Evolutionary conservation across 1,284 basidiomycete species (phyloP).

Genomic region (Puccinia polysora): DNA sequence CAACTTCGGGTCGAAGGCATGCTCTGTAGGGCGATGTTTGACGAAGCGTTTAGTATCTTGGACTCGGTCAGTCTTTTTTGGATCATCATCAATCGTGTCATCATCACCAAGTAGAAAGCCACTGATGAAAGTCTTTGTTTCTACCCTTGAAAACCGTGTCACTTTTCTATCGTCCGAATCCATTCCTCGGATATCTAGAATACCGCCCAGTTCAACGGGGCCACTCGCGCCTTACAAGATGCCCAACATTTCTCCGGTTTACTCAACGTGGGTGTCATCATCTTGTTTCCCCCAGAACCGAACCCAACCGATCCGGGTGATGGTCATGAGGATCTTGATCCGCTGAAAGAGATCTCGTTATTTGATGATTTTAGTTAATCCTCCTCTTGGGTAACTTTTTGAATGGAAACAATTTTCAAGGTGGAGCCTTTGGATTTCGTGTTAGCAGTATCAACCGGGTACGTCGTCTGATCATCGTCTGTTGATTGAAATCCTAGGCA

Average conservation of each 20-base stretch:
- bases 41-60: slow-evolving; percentile 68
- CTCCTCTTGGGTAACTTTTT: slow-evolving; percentile 95
- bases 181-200: slow-evolving; percentile 57
- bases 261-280: slow-evolving; percentile 62
- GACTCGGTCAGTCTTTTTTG: slow-evolving; percentile 54
- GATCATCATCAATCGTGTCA: too few relatives aligned
- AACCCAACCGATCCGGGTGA: not conserved
- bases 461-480: slow-evolving; percentile 42
- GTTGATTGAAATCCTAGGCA: not conserved
- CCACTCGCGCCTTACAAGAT: slow-evolving; percentile 68
- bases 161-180: not conserved
- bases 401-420: slow-evolving; percentile 93
- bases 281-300: not conserved
- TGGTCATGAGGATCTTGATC: too few relatives aligned
- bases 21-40: slow-evolving; percentile 81
- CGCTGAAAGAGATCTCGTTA: too few relatives aligned
- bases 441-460: slow-evolving; percentile 97
- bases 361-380: slow-evolving; percentile 63
- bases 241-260: slow-evolving; percentile 81
- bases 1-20: slow-evolving; percentile 85
- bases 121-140: slow-evolving; percentile 33
- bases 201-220: slow-evolving; percentile 71
- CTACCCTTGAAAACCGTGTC: not conserved
- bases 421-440: slow-evolving; percentile 94
- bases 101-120: too few relatives aligned